Evolutionary conservation across 495 filamentous ascomycete species (phyloP).

Genomic region (Baudoinia panamericana): DNA sequence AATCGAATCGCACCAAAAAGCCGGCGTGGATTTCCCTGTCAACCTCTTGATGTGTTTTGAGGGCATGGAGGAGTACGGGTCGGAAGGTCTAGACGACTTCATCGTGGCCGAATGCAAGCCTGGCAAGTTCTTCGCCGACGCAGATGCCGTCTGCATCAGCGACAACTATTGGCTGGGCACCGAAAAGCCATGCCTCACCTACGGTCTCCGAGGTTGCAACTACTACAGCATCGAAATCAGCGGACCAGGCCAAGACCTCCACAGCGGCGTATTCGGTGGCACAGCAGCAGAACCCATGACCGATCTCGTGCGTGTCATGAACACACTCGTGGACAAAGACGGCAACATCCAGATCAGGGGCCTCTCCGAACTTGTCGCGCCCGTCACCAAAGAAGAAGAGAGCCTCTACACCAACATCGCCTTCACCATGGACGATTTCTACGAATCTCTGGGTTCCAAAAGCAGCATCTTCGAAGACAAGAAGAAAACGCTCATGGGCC

Average conservation of each 20-base stretch:
- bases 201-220: conserved; percentile 93
- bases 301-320: conserved; percentile 70
- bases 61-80: conserved; percentile 99
- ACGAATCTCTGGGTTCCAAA: conserved; percentile 76
- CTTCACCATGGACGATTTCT: conserved; percentile 89
- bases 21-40: conserved; percentile 86
- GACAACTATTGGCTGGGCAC: conserved; percentile 99
- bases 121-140: conserved; percentile 69
- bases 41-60: conserved; percentile 99
- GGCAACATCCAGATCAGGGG: conserved; percentile 86
- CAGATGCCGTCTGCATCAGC: conserved; percentile 94
- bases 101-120: conserved; percentile 75
- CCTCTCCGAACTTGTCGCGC: conserved; percentile 79
- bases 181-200: conserved; percentile 93
- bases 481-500: conserved; percentile 81
- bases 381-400: conserved; percentile 74
- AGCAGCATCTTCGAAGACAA: conserved; percentile 76
- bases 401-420: conserved; percentile 70
- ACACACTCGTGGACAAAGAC: conserved; percentile 68
- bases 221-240: conserved; percentile 85
- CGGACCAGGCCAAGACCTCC: conserved; percentile 84
- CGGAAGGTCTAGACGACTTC: conserved; percentile 89
- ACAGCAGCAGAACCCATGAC: conserved; percentile 97
- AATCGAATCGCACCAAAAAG: conserved; percentile 92
- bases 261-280: conserved; percentile 93